Conservation (phyloP, 2,329 filamentous ascomycete genomes). For the Trichoderma breve region DNA sequence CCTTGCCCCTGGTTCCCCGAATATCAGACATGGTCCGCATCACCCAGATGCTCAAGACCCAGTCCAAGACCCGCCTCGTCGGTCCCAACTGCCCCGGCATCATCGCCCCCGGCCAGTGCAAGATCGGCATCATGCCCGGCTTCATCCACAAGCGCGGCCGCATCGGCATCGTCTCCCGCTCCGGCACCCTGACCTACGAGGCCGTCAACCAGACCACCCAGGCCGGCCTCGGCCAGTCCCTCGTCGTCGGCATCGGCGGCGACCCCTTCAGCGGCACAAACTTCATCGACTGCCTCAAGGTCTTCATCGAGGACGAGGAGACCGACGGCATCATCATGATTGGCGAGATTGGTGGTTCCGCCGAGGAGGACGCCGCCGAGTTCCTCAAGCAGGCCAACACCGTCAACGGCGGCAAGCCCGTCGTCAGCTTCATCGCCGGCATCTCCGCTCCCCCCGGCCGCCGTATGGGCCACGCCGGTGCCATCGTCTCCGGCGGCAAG, state of each 20-base stretch:
- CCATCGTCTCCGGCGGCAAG: constrained; percentile 96
- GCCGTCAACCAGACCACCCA: constrained; percentile 99
- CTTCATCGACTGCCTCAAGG: constrained; percentile 98
- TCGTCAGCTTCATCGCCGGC: constrained; percentile 96
- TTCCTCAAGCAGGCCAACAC: constrained; percentile 93
- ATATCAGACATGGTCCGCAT: constrained; percentile 95
- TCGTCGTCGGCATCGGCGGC: constrained; percentile 96
- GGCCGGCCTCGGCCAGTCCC: constrained; percentile 93
- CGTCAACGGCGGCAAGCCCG: constrained; percentile 80
- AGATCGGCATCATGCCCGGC: constrained; percentile 99
- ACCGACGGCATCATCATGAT: constrained; percentile 99
- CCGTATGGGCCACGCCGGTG: constrained; percentile 98
- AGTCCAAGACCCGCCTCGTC: constrained; percentile 93
- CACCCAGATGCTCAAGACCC: constrained; percentile 95
- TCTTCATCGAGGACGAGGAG: constrained; percentile 93
- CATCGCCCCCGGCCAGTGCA: constrained; percentile 94
- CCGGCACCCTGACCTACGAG: constrained; percentile 98
- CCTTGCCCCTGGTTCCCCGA: neutral
- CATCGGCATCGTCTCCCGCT: constrained; percentile 97
- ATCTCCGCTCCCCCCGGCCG: constrained; percentile 95
- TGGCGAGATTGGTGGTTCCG: constrained; percentile 95
- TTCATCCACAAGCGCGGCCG: constrained; percentile 99
- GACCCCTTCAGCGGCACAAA: constrained; percentile 99
- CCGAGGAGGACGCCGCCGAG: constrained; percentile 96
- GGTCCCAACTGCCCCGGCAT: constrained; percentile 98